phyloP scores from a whole-genome alignment of 1,284 basidiomycete genomes.

The Exobasidium rhododendri region DNA sequence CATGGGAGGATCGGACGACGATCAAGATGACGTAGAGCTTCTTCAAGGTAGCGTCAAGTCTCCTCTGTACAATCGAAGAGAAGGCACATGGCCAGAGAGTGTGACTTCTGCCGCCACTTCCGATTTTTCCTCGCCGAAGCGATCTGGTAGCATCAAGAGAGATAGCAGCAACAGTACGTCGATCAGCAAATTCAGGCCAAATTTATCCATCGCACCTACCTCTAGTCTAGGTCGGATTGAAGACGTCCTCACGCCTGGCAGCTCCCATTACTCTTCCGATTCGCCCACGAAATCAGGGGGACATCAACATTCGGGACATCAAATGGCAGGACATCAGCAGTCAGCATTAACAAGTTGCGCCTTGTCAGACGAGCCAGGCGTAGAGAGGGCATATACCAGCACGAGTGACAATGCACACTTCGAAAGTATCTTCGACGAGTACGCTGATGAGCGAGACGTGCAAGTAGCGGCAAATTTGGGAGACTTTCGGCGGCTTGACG shows the following conservation, averaged over 20 bases:
- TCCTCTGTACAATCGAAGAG: background rate
- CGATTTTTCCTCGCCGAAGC: background rate
- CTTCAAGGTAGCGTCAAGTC: background rate
- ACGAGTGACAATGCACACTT: background rate
- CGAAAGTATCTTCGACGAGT: too few relatives aligned
- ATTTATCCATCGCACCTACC: background rate
- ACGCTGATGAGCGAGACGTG: too few relatives aligned
- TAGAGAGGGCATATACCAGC: background rate
- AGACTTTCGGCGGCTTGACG: too few relatives aligned
- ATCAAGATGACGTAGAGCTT: background rate
- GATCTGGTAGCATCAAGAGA: background rate
- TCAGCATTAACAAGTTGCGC: background rate
- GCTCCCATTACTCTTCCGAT: too few relatives aligned
- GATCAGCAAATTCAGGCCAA: background rate
- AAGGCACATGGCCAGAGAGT: background rate
- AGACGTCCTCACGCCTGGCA: conserved; percentile 6
- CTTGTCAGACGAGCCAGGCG: background rate
- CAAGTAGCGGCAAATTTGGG: too few relatives aligned
- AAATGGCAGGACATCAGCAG: too few relatives aligned
- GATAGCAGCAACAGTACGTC: background rate
- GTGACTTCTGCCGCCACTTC: background rate
- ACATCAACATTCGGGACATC: too few relatives aligned
- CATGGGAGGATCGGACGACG: background rate
- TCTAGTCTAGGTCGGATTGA: conserved; percentile 7
- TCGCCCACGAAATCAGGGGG: too few relatives aligned